Base-by-base conservation (phyloP, 2,329 filamentous ascomycete species). In the Colletotrichum sp. region DNA sequence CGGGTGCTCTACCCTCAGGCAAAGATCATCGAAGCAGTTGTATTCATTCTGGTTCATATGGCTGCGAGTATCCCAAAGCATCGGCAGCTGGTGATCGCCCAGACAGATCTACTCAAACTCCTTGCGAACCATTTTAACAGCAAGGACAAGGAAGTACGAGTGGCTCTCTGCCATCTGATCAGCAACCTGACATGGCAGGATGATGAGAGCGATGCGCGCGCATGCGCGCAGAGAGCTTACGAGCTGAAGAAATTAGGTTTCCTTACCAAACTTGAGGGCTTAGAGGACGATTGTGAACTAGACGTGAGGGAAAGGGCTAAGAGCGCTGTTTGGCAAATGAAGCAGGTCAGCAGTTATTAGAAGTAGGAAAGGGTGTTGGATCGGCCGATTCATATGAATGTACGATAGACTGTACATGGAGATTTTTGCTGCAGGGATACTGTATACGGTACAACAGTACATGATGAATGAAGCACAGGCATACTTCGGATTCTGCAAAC, bases 141-240 rank as follows among this genome's bases (percentile, higher is more conserved):
- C 84, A 90, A 92, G 59, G 92, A 94, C 81, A 90, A 91, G 62
- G 92, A 94, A 57, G 93, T 99, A 8, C 93, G 96, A 8, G 90
- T 93, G 24, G 93, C 93, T 62, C 92, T 97, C 79, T 95, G 95
- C 78, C 96, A 96, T 90, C 89, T 98, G 59, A 90, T 98, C 60
- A 94, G 93, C 82, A 98, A 98, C 82, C 89, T 99, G 59, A 94
- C 95, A 1, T 98, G 94, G 89, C 90, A 93, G 77, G 96, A 98
- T 77, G 93, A 96, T 80, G 89, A 90, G 8, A 89, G 85, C 34
- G 96, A 98, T 79, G 86, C 88, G 24, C 86, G 89, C 26, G 91
- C 90, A 12, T 95, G 94, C 77, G 88, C 90, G 34, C 90, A 93
- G 79, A 90, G 97, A 68, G 93, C 93, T 0, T 83, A 86, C 15